phyloP scores from a whole-genome alignment of 805 yeast genomes.

The Candida germanica region DNA sequence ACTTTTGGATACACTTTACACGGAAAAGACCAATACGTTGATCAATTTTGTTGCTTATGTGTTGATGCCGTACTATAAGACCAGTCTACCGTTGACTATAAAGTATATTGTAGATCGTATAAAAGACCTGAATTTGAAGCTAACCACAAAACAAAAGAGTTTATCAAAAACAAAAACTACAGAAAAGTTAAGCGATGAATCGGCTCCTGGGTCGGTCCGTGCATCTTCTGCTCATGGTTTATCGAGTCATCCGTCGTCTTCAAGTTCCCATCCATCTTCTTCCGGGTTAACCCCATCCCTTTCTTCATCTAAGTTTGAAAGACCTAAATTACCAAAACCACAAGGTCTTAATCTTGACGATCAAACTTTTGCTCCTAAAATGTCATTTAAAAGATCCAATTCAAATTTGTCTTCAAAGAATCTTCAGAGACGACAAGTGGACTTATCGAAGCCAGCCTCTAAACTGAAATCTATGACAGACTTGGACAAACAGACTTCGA shows the following conservation, averaged over 20 bases:
- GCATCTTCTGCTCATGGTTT: neutral
- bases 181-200: neutral
- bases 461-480: constrained; percentile 10
- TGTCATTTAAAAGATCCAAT: constrained; percentile 37
- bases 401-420: constrained; percentile 39
- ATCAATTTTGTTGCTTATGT: constrained; percentile 51
- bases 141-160: constrained; percentile 10
- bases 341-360: constrained; percentile 9
- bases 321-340: constrained; percentile 1
- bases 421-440: constrained; percentile 40
- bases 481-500: constrained; percentile 1
- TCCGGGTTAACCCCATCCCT: neutral
- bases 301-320: constrained; percentile 1
- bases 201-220: neutral
- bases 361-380: constrained; percentile 28
- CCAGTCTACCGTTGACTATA: constrained; percentile 45
- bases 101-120: constrained; percentile 45
- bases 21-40: constrained; percentile 26
- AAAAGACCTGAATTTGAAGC: constrained; percentile 44
- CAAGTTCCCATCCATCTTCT: neutral
- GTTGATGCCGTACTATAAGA: constrained; percentile 51
- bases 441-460: constrained; percentile 22
- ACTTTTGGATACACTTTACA: constrained; percentile 47
- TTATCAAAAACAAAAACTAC: neutral
- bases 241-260: neutral